A percentile compares a stretch with the other conserved stretches of the same genome.
phyloP scores from a whole-genome alignment of 208 protist genomes.

The Trypanosoma theileri region DNA sequence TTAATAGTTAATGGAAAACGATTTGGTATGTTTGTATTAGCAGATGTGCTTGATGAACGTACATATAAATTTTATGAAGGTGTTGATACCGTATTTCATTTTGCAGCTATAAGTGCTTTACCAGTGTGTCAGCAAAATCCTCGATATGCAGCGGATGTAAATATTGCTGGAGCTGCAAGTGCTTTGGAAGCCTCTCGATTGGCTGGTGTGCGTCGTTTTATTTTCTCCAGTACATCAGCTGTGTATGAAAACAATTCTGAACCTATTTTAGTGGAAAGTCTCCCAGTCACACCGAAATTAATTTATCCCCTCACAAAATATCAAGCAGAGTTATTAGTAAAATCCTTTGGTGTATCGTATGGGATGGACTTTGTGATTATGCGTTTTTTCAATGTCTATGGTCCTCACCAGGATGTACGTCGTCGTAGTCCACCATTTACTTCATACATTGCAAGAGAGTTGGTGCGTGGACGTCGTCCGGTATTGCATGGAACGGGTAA shows the following conservation, averaged over 20 bases:
- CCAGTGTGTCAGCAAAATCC: background rate
- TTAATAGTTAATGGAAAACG: constrained; percentile 1
- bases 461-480: background rate
- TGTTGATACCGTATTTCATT: constrained; percentile 17
- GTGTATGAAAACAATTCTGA: constrained; percentile 11
- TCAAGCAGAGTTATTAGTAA: constrained; percentile 3
- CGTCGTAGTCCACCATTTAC: constrained; percentile 3
- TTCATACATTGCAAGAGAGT: constrained; percentile 7
- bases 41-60: constrained; percentile 13
- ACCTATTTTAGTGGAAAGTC: background rate
- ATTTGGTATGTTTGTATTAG: background rate
- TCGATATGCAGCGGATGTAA: background rate
- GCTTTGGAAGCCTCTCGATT: constrained; percentile 2
- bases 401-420: constrained; percentile 11
- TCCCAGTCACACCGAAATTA: constrained; percentile 1
- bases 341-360: background rate
- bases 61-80: background rate
- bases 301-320: constrained; percentile 11
- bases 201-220: constrained; percentile 11
- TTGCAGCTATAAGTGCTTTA: constrained; percentile 5
- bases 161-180: background rate
- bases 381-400: constrained; percentile 12
- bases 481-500: constrained; percentile 1
- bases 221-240: constrained; percentile 12
- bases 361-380: constrained; percentile 8